Evolutionary conservation across 345 rosid genomes (phyloP).

Genomic region (Carallia brachiata): DNA sequence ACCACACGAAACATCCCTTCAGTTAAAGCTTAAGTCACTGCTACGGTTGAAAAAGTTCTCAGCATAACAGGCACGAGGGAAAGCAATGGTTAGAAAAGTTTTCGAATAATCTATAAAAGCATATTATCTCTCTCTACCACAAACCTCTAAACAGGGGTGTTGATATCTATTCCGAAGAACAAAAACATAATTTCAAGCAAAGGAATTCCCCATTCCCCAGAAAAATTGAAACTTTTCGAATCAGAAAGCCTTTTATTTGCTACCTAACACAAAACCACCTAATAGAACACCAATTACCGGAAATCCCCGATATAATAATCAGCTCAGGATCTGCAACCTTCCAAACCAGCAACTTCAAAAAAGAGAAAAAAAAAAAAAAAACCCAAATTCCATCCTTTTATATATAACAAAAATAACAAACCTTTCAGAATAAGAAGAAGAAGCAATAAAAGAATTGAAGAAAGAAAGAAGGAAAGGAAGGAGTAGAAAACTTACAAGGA

Average conservation of each 20-base stretch:
- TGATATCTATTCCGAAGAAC: neutral
- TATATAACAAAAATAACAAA: neutral
- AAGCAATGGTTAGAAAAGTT: neutral
- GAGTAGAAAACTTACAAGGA: conserved; percentile 35
- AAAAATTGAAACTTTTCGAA: conserved; percentile 2
- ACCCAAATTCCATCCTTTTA: neutral
- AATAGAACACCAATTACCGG: neutral
- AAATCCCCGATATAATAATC: neutral
- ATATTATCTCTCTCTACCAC: neutral
- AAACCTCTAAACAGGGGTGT: neutral
- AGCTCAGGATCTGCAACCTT: too few species aligned
- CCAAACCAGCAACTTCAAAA: neutral
- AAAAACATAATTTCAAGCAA: too few species aligned
- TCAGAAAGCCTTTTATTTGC: neutral
- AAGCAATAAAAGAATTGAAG: neutral
- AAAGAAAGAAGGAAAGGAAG: neutral
- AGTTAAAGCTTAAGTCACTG: neutral
- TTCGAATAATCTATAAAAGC: too few species aligned
- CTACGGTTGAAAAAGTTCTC: neutral
- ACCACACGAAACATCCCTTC: neutral
- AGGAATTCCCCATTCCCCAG: neutral
- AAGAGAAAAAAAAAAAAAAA: neutral
- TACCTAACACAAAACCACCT: neutral
- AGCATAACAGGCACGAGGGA: neutral
- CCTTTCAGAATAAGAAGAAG: neutral